Evolutionary conservation across 768 basidiomycete species (phyloP).

Genomic region (Podaxis sp.): DNA sequence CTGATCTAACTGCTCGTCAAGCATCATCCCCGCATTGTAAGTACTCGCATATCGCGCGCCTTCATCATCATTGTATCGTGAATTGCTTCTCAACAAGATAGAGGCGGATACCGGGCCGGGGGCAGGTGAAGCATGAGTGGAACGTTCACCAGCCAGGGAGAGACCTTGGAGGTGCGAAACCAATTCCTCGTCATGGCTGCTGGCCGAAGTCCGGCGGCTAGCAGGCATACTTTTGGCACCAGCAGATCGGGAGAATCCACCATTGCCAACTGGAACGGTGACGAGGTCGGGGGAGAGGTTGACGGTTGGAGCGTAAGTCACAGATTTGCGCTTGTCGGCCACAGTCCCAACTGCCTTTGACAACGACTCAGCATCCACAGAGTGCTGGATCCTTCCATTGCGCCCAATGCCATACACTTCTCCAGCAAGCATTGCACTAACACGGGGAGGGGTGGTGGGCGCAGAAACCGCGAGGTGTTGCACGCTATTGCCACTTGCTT

Average conservation of each 20-base stretch:
- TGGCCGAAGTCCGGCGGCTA: conserved; percentile 84
- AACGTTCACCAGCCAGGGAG: conserved; percentile 61
- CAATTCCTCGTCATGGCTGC: conserved; percentile 81
- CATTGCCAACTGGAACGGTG: conserved; percentile 36
- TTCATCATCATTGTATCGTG: conserved; percentile 55
- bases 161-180: conserved; percentile 72
- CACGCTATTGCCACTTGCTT: conserved; percentile 46
- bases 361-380: conserved; percentile 58
- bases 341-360: conserved; percentile 65
- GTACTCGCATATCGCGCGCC: conserved; percentile 53
- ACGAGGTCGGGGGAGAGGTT: conserved; percentile 68
- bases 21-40: conserved; percentile 84
- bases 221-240: conserved; percentile 93
- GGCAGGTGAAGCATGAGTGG: conserved; percentile 51
- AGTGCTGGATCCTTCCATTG: conserved; percentile 40
- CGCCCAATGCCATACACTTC: conserved; percentile 42
- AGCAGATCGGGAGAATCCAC: conserved; percentile 55
- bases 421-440: conserved; percentile 65
- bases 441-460: conserved; percentile 82
- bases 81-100: conserved; percentile 45
- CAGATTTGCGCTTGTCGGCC: conserved; percentile 82
- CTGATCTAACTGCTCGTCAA: conserved; percentile 90
- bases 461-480: conserved; percentile 85
- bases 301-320: conserved; percentile 77
- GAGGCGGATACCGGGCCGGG: conserved; percentile 49